Evolutionary conservation across 352 stramenopile species (phyloP).

Genomic region (Globisporangium sylvaticum): DNA sequence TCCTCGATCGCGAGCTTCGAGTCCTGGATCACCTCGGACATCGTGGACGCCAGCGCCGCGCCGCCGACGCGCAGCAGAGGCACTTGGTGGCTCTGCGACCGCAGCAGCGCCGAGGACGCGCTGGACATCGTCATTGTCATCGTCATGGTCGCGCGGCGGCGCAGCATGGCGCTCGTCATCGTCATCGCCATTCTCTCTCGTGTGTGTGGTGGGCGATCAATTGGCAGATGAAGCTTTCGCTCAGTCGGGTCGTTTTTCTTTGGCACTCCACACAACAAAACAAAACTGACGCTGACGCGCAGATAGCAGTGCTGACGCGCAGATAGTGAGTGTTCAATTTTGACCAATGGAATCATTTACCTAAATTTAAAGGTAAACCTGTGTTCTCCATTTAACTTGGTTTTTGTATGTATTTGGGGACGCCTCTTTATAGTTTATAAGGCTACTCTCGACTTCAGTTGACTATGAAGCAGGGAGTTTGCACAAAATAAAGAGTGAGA

Average conservation of each 20-base stretch:
- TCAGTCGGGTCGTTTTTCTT: slow-evolving; percentile 5
- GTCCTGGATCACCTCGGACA: slow-evolving; percentile 25
- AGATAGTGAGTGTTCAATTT: background rate
- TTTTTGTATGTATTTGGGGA: background rate
- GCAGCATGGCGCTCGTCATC: slow-evolving; percentile 11
- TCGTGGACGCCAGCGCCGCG: slow-evolving; percentile 11
- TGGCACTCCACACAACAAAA: background rate
- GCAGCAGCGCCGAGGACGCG: background rate
- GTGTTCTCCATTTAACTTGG: background rate
- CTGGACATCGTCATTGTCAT: background rate
- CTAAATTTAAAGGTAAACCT: background rate
- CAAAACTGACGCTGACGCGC: background rate
- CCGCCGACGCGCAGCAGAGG: background rate
- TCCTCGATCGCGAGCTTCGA: slow-evolving; percentile 32
- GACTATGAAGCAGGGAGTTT: background rate
- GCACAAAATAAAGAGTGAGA: background rate
- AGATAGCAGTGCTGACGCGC: background rate
- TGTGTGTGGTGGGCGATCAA: background rate
- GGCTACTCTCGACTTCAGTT: background rate
- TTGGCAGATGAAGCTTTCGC: slow-evolving; percentile 4
- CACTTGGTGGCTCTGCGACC: background rate
- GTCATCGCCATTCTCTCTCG: slow-evolving; percentile 9
- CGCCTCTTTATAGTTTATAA: background rate
- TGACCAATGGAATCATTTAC: background rate
- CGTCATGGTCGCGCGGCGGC: background rate